These are phyloP conservation scores for Pseudogymnoascus sp. DNA, from an alignment of 2,329 filamentous ascomycete genomes.

Conservation along the genomic window DNA sequence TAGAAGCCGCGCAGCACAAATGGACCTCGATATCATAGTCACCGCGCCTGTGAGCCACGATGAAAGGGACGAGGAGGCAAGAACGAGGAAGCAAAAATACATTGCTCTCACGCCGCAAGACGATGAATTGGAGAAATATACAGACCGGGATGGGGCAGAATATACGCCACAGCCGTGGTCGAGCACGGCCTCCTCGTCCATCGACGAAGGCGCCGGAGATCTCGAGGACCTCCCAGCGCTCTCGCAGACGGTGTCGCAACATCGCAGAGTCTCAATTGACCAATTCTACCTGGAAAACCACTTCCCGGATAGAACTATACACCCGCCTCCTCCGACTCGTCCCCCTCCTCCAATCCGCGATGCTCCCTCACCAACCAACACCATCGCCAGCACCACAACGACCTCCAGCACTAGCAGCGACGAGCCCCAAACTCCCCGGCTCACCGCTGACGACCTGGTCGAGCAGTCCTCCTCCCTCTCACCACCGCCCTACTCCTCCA, in stretches of 20 bases:
- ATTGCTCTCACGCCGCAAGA: slow-evolving; percentile 1
- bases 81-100: not conserved
- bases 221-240: not conserved
- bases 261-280: not conserved
- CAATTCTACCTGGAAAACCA: not conserved
- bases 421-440: not conserved
- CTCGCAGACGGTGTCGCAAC: not conserved
- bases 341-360: not conserved
- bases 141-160: not conserved
- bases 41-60: not conserved
- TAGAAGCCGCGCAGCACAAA: not conserved
- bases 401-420: not conserved
- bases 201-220: not conserved
- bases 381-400: not conserved
- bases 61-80: not conserved
- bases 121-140: slow-evolving; percentile 1
- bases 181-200: not conserved
- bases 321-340: not conserved
- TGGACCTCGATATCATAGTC: slow-evolving; percentile 9
- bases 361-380: not conserved
- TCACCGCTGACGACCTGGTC: not conserved
- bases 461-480: not conserved
- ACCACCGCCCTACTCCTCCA: not conserved
- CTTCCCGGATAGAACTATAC: not conserved
- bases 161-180: not conserved